phyloP scores from a whole-genome alignment of 2,329 filamentous ascomycete genomes.

The Stagonosporopsis vannaccii region DNA sequence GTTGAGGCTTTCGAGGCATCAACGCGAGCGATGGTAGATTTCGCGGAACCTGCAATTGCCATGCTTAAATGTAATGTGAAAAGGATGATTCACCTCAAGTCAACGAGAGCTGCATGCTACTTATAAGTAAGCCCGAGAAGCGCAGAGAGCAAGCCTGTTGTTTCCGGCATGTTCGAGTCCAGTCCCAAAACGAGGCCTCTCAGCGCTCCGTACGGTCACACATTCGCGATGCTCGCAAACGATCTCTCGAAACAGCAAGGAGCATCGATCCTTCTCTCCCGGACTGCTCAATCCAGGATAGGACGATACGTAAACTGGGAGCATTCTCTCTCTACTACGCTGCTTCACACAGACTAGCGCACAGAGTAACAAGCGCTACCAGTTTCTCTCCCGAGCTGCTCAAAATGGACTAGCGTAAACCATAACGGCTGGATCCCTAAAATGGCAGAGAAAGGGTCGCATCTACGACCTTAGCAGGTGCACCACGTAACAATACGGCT shows the following conservation, averaged over 20 bases:
- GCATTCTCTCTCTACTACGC: not conserved
- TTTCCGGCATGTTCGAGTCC: too few species aligned
- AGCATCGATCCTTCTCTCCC: not conserved
- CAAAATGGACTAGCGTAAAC: not conserved
- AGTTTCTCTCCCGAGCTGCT: not conserved
- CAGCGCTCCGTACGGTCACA: not conserved
- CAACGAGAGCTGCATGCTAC: not conserved
- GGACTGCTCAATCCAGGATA: not conserved
- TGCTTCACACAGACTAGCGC: not conserved
- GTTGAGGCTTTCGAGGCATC: not conserved
- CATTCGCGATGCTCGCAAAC: not conserved
- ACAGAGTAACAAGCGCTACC: not conserved
- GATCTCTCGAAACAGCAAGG: not conserved
- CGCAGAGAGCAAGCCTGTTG: not conserved
- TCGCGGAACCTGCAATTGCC: not conserved
- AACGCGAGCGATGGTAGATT: not conserved
- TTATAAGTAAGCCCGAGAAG: not conserved
- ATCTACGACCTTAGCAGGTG: not conserved
- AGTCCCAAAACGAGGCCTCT: not conserved
- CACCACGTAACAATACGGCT: not conserved
- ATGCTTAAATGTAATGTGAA: not conserved
- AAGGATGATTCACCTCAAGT: not conserved
- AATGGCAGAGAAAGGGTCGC: not conserved
- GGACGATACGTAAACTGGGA: not conserved
- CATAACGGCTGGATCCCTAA: not conserved